phyloP scores from a whole-genome alignment of 345 rosid genomes.

The Corchorus olitorius region DNA sequence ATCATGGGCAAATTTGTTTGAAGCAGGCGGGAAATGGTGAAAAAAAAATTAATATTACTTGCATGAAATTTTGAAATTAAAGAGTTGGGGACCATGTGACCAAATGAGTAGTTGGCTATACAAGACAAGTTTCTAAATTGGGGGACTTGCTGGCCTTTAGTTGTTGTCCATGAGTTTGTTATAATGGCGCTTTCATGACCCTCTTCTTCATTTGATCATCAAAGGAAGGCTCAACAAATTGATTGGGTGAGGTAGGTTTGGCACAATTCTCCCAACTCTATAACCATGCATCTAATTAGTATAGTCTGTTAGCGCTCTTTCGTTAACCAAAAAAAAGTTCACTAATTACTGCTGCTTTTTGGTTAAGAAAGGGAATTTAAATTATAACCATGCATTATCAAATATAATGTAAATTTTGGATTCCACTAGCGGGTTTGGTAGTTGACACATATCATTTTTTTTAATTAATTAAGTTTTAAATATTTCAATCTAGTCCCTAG shows the following conservation, averaged over 20 bases:
- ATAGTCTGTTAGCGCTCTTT: neutral
- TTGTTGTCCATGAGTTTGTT: neutral
- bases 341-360: neutral
- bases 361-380: neutral
- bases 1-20: neutral
- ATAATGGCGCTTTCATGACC: neutral
- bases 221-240: slow-evolving; percentile 1
- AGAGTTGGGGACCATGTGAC: slow-evolving; percentile 21
- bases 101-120: neutral
- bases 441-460: no score
- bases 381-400: no score
- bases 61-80: slow-evolving; percentile 8
- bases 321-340: neutral
- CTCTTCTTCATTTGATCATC: neutral
- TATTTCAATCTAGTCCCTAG: no score
- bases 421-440: no score
- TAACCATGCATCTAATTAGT: neutral
- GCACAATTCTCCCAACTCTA: slow-evolving; percentile 5
- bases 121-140: neutral
- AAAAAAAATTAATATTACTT: neutral
- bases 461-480: no score
- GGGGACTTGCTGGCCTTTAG: neutral
- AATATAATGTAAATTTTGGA: no score
- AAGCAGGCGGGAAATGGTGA: neutral
- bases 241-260: neutral